A percentile compares a stretch with the other conserved stretches of the same genome.
phyloP scores from a whole-genome alignment of 176 grass and related monocot genomes.

The Triticum aestivum region DNA sequence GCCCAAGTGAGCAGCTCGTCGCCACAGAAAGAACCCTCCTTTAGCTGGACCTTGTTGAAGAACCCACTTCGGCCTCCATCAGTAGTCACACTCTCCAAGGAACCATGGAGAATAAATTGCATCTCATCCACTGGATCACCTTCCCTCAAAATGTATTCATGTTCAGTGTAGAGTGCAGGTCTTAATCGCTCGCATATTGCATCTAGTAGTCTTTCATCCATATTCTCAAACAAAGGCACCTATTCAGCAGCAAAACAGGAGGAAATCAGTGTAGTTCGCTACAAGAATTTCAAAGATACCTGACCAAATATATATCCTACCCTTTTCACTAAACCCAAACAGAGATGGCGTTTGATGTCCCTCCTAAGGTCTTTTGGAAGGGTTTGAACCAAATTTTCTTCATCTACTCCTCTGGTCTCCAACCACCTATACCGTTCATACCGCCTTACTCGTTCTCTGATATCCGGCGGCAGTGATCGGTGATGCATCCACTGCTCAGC shows the following conservation, averaged over 20 bases:
- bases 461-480: constrained; percentile 57
- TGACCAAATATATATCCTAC: constrained; percentile 26
- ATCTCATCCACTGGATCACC: constrained; percentile 98
- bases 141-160: constrained; percentile 82
- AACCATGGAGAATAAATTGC: constrained; percentile 86
- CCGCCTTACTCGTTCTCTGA: constrained; percentile 78
- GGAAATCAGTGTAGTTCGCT: not conserved
- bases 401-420: constrained; percentile 92
- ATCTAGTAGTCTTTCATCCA: constrained; percentile 80
- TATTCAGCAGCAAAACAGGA: constrained; percentile 24
- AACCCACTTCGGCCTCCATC: constrained; percentile 90
- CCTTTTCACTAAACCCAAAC: constrained; percentile 85
- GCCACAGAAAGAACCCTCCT: constrained; percentile 81
- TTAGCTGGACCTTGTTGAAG: constrained; percentile 75
- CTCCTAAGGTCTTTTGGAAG: constrained; percentile 94
- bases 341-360: constrained; percentile 97
- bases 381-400: constrained; percentile 93
- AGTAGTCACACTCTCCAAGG: constrained; percentile 81
- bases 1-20: constrained; percentile 96
- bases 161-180: constrained; percentile 70
- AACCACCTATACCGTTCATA: constrained; percentile 94
- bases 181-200: constrained; percentile 88
- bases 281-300: not conserved
- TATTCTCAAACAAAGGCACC: constrained; percentile 94
- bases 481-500: constrained; percentile 99